These are phyloP conservation scores for Monosporascus ibericus DNA, from an alignment of 2,329 filamentous ascomycete genomes.

Conservation along the genomic window DNA sequence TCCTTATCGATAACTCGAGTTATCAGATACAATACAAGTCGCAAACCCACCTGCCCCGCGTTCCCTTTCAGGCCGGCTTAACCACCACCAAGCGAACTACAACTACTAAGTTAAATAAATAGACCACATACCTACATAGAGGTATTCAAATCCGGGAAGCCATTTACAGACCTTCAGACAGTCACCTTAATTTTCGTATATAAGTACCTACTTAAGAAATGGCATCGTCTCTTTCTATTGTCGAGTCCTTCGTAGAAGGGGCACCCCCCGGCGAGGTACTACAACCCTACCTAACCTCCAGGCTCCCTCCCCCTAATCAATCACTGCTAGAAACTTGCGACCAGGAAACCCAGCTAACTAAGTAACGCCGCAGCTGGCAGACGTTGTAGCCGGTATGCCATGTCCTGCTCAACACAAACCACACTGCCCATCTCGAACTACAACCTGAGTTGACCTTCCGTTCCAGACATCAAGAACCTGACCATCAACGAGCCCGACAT, in stretches of 20 bases:
- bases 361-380: conserved; percentile 57
- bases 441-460: conserved; percentile 6
- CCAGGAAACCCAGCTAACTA: conserved; percentile 10
- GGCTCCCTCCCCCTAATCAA: conserved; percentile 3
- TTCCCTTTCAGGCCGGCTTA: background rate
- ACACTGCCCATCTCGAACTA: background rate
- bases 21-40: too few species aligned
- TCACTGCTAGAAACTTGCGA: background rate
- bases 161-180: too few species aligned
- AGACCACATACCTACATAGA: too few species aligned
- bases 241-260: conserved; percentile 85
- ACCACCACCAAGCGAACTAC: too few species aligned
- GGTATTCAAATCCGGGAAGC: too few species aligned
- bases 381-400: conserved; percentile 74
- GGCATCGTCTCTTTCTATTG: conserved; percentile 46
- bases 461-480: conserved; percentile 80
- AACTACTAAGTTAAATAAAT: too few species aligned
- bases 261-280: conserved; percentile 92
- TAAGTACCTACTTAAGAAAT: conserved; percentile 10
- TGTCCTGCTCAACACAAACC: background rate
- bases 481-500: conserved; percentile 64
- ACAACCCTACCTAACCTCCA: conserved; percentile 20
- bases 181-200: too few species aligned
- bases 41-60: conserved; percentile 3
- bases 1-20: too few species aligned